These are phyloP conservation scores for Xylaria grammica DNA, from an alignment of 495 filamentous ascomycete genomes.

Conservation along the genomic window DNA sequence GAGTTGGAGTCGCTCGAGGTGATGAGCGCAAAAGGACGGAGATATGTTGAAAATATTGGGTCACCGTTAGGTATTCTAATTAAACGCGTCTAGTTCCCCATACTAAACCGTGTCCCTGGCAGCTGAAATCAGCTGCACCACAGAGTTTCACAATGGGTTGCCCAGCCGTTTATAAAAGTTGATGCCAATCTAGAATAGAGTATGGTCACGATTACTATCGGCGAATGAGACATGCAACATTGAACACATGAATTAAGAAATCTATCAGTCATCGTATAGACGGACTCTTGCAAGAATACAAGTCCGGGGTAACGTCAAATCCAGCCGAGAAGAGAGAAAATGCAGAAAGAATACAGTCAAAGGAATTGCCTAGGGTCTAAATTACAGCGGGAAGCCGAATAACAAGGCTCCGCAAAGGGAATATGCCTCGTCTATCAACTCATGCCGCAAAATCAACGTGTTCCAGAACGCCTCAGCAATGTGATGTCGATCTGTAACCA, in stretches of 20 bases:
- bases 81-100: too few species aligned
- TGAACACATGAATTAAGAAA: conserved; percentile 37
- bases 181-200: too few species aligned
- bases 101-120: too few species aligned
- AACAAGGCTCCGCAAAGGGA: conserved; percentile 34
- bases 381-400: conserved; percentile 60
- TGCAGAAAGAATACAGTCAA: conserved; percentile 58
- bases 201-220: too few species aligned
- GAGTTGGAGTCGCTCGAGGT: neutral
- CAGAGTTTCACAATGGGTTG: neutral
- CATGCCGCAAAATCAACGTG: conserved; percentile 44
- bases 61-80: too few species aligned
- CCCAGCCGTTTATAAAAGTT: too few species aligned
- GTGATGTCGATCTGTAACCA: conserved; percentile 47
- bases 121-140: neutral
- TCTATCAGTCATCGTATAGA: conserved; percentile 42
- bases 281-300: conserved; percentile 2
- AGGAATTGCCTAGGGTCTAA: conserved; percentile 64
- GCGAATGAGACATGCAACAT: neutral
- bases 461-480: conserved; percentile 53
- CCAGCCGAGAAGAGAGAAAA: conserved; percentile 41
- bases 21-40: neutral
- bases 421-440: conserved; percentile 33
- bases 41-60: too few species aligned
- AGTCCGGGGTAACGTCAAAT: conserved; percentile 37